phyloP scores from a whole-genome alignment of 345 rosid species.

The Eucalyptus sp. region DNA sequence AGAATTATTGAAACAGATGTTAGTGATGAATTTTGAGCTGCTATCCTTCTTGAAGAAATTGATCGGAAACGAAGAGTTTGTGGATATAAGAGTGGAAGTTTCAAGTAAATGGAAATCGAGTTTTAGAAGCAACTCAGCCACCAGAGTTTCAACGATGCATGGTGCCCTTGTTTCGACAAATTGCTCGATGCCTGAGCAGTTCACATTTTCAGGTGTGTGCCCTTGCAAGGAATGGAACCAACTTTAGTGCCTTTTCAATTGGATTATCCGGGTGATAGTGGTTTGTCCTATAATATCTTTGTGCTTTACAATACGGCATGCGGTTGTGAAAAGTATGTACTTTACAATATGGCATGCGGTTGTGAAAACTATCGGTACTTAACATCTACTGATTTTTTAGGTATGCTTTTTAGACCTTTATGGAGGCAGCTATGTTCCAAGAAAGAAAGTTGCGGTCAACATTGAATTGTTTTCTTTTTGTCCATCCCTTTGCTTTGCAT shows the following conservation, averaged over 20 bases:
- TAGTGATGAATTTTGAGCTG: too few relatives aligned
- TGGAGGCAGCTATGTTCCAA: background rate
- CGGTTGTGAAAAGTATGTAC: background rate
- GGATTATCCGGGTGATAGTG: background rate
- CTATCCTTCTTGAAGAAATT: too few relatives aligned
- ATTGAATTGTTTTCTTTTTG: background rate
- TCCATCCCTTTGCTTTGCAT: background rate
- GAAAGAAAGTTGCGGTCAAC: background rate
- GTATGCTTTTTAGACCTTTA: background rate
- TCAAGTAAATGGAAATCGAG: background rate
- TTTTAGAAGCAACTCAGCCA: constrained; percentile 7
- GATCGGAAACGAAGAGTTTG: too few relatives aligned
- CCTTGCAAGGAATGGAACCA: background rate
- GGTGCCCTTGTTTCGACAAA: constrained; percentile 7
- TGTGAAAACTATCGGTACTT: background rate
- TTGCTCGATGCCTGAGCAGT: constrained; percentile 7
- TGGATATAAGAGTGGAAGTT: too few relatives aligned
- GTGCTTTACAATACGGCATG: background rate
- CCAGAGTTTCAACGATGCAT: constrained; percentile 11
- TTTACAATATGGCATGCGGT: too few relatives aligned
- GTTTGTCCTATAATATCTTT: background rate
- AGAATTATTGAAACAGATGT: too few relatives aligned
- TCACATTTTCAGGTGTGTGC: constrained; percentile 7
- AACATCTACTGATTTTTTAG: background rate
- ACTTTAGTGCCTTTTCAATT: background rate